A percentile compares a stretch with the other conserved stretches of the same genome.
Evolutionary conservation across 2,329 filamentous ascomycete genomes (phyloP).

Genomic region (Aspergillus sp.): DNA sequence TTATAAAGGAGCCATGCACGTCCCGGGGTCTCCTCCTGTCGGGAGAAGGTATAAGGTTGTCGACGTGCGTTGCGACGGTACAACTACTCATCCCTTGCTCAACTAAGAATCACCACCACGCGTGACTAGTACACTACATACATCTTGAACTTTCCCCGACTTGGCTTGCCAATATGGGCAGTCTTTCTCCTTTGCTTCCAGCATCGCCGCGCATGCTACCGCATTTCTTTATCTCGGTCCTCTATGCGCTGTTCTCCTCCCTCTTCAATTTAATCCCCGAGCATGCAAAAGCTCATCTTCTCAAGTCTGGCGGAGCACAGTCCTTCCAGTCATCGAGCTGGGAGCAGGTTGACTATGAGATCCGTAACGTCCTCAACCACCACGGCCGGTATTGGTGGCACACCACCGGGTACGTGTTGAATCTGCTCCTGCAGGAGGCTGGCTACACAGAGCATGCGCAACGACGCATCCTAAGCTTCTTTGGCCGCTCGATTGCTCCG

Average conservation of each 20-base stretch:
- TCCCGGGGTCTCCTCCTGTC: neutral
- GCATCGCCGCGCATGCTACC: neutral
- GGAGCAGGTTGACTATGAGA: neutral
- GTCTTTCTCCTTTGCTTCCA: neutral
- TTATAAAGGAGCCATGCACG: neutral
- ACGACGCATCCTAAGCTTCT: neutral
- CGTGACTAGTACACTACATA: neutral
- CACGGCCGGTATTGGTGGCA: slow-evolving; percentile 2
- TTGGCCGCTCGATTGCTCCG: neutral
- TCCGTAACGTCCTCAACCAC: neutral
- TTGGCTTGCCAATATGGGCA: neutral
- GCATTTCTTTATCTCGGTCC: neutral
- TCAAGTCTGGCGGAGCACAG: neutral
- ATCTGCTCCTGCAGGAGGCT: neutral
- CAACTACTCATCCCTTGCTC: neutral
- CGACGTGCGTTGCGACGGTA: neutral
- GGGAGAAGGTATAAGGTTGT: neutral
- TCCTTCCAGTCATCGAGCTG: neutral
- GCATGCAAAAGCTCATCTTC: neutral
- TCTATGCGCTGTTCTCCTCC: neutral
- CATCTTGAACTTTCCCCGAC: neutral
- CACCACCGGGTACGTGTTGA: neutral
- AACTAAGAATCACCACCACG: no score
- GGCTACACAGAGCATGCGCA: neutral
- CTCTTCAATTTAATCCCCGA: neutral